These are phyloP conservation scores for Dictyostelium discoideum DNA, from an alignment of 78 protist genomes.

Conservation along the genomic window DNA sequence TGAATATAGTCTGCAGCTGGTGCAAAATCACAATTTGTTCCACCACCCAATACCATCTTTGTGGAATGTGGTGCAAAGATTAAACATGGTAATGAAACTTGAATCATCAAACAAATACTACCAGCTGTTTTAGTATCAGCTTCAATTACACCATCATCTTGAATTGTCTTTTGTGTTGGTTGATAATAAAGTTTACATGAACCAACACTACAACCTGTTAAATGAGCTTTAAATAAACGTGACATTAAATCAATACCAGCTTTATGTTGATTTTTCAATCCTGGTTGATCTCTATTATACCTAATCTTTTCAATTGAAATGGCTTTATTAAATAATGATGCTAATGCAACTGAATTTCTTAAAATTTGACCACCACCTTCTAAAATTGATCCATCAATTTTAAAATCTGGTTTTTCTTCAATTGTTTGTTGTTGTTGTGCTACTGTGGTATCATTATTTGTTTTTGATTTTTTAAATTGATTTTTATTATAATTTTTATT, in stretches of 20 bases:
- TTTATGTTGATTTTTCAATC: slow-evolving; percentile 83
- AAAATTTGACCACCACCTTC: slow-evolving; percentile 91
- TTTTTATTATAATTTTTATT: slow-evolving; percentile 22
- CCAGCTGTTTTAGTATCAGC: slow-evolving; percentile 87
- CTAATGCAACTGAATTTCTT: slow-evolving; percentile 74
- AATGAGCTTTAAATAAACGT: slow-evolving; percentile 53
- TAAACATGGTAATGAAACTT: slow-evolving; percentile 70
- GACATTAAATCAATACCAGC: slow-evolving; percentile 80
- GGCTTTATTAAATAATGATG: slow-evolving; percentile 42
- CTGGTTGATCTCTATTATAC: slow-evolving; percentile 74
- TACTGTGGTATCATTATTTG: not conserved
- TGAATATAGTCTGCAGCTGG: slow-evolving; percentile 70
- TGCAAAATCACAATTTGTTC: slow-evolving; percentile 75
- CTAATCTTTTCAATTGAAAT: slow-evolving; percentile 78
- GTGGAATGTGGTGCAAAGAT: slow-evolving; percentile 25
- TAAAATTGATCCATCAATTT: slow-evolving; percentile 77
- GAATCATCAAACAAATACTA: slow-evolving; percentile 66
- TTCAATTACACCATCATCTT: slow-evolving; percentile 20
- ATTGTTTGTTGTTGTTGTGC: not conserved
- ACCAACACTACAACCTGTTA: not conserved
- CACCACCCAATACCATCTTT: slow-evolving; percentile 76
- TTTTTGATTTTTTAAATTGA: slow-evolving; percentile 13
- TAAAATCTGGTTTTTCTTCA: slow-evolving; percentile 1
- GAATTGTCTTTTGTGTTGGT: not conserved
- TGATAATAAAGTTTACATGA: slow-evolving; percentile 27